Percentiles rank a stretch among this genome's conserved stretches.
These are phyloP conservation scores for Cutaneotrichosporon sp. DNA, from an alignment of 1,284 basidiomycete species.

Conservation along the genomic window DNA sequence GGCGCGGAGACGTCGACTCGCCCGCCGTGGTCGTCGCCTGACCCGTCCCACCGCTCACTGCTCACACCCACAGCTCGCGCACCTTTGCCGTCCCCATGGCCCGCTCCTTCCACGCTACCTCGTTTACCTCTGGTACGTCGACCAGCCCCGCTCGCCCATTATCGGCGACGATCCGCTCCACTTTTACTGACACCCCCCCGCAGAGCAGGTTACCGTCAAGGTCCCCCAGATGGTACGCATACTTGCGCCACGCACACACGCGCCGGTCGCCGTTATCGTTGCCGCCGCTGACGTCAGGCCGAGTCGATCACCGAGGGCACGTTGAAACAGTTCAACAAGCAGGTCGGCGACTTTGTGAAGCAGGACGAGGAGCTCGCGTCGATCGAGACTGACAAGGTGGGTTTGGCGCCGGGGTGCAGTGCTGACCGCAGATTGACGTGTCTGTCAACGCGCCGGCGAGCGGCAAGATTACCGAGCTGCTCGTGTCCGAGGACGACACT, in stretches of 20 bases:
- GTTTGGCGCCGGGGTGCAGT: slow-evolving; percentile 10
- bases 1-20: not conserved
- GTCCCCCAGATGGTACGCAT: slow-evolving; percentile 78
- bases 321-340: slow-evolving; percentile 89
- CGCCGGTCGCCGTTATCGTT: not conserved
- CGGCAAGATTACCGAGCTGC: slow-evolving; percentile 80
- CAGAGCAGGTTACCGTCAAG: slow-evolving; percentile 56
- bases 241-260: not conserved
- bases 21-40: not conserved
- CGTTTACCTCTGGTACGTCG: slow-evolving; percentile 13
- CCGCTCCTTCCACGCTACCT: slow-evolving; percentile 15
- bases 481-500: slow-evolving; percentile 88
- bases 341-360: slow-evolving; percentile 84
- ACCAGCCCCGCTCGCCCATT: too few relatives aligned
- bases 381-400: slow-evolving; percentile 97
- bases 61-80: slow-evolving; percentile 4
- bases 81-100: slow-evolving; percentile 6
- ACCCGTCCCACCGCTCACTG: not conserved
- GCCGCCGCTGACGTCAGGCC: slow-evolving; percentile 51
- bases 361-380: slow-evolving; percentile 94
- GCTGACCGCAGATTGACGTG: slow-evolving; percentile 76
- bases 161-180: not conserved
- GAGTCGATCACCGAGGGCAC: slow-evolving; percentile 99
- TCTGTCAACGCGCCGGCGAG: slow-evolving; percentile 89
- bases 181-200: not conserved